A percentile compares a stretch with the other conserved stretches of the same genome.
Evolutionary conservation across 169 alveolate species (phyloP).

Genomic region (Eimeria sp.): DNA sequence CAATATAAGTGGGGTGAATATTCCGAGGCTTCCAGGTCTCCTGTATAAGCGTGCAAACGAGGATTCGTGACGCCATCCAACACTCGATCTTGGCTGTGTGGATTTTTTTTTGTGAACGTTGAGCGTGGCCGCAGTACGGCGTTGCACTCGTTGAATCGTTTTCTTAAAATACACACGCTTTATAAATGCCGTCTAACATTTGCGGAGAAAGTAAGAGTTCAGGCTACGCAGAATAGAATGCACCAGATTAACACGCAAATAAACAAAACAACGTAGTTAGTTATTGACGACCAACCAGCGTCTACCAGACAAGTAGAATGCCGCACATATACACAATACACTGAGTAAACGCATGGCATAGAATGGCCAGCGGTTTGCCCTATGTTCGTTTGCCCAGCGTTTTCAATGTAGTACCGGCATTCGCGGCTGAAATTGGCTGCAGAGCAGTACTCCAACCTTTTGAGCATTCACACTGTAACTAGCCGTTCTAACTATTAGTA

Average conservation of each 20-base stretch:
- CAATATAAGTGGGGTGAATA: background rate
- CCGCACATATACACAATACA: too few relatives aligned
- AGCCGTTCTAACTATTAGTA: background rate
- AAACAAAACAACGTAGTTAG: background rate
- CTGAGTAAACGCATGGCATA: too few relatives aligned
- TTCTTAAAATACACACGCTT: background rate
- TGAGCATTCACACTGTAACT: background rate
- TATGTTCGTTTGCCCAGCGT: background rate
- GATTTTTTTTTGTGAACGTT: background rate
- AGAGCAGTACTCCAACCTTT: background rate
- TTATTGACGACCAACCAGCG: too few relatives aligned
- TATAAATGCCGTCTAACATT: background rate
- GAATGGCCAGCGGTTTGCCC: background rate
- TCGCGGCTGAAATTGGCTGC: background rate
- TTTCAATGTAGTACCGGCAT: background rate
- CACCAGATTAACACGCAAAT: background rate
- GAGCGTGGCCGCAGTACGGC: background rate
- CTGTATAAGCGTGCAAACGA: background rate
- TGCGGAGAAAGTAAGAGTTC: background rate
- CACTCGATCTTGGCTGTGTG: background rate
- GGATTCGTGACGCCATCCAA: background rate
- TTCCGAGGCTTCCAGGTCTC: constrained; percentile 22
- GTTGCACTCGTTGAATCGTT: background rate
- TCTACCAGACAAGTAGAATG: too few relatives aligned
- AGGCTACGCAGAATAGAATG: background rate